Conservation (phyloP, 1,284 basidiomycete species). For the Violaceomyces palustris region DNA sequence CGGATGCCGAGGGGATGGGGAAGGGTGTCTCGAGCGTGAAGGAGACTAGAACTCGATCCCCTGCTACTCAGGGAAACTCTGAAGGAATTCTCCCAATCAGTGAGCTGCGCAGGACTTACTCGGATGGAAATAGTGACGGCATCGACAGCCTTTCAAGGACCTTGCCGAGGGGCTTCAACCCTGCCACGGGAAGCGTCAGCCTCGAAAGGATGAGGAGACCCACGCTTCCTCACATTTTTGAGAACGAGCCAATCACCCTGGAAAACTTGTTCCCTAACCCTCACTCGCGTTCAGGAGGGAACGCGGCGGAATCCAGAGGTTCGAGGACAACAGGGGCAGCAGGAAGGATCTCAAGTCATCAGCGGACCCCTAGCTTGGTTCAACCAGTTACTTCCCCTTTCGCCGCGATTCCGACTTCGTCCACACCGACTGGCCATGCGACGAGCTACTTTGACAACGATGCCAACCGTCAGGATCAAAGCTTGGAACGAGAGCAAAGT, state of each 20-base stretch:
- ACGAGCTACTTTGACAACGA: not conserved
- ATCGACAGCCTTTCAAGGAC: slow-evolving; percentile 7
- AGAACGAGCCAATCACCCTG: not conserved
- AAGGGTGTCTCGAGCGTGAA: too few species aligned
- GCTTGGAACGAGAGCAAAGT: not conserved
- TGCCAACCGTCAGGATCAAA: not conserved
- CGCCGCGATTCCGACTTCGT: slow-evolving; percentile 9
- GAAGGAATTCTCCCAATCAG: too few species aligned
- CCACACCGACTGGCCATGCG: slow-evolving; percentile 11
- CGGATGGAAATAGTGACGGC: slow-evolving; percentile 1
- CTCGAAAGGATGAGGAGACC: slow-evolving; percentile 5
- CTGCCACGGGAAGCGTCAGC: slow-evolving; percentile 13
- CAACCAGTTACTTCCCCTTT: not conserved
- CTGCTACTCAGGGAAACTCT: too few species aligned
- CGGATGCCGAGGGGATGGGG: slow-evolving; percentile 2
- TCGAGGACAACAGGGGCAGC: not conserved
- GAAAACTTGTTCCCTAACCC: slow-evolving; percentile 12
- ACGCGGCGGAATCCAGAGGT: not conserved
- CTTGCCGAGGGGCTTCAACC: slow-evolving; percentile 13
- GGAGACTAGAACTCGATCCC: too few species aligned
- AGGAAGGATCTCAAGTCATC: not conserved
- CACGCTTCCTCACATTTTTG: slow-evolving; percentile 14
- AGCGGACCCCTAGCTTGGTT: not conserved
- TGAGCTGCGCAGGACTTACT: not conserved
- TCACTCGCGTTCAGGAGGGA: not conserved